A percentile compares a stretch with the other conserved stretches of the same genome.
Conservation (phyloP, 1,284 basidiomycete genomes). For the Tylopilus sp. region DNA sequence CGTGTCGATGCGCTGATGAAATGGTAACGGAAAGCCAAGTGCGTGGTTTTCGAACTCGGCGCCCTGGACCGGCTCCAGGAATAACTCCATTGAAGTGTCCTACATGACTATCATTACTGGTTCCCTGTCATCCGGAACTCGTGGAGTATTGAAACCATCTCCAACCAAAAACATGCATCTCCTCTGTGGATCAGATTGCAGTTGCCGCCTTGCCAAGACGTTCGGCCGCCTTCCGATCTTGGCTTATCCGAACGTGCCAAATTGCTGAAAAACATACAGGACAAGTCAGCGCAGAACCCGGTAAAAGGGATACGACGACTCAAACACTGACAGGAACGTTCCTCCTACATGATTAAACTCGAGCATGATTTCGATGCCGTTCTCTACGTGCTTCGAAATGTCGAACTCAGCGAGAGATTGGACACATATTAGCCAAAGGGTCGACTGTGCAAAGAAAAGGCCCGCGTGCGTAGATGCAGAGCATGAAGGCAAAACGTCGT, state of each 20-base stretch:
- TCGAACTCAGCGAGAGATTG: conserved; percentile 21
- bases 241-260: conserved; percentile 50
- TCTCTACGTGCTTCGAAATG: conserved; percentile 20
- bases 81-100: too few relatives aligned
- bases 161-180: too few relatives aligned
- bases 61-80: too few relatives aligned
- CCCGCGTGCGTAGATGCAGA: conserved; percentile 11
- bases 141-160: too few relatives aligned
- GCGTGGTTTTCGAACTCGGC: too few relatives aligned
- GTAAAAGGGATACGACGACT: neutral
- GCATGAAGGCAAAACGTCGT: neutral
- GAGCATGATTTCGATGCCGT: conserved; percentile 21
- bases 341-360: conserved; percentile 13
- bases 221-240: conserved; percentile 45
- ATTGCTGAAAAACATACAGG: conserved; percentile 36
- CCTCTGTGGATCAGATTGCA: neutral
- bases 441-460: conserved; percentile 11
- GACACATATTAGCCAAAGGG: conserved; percentile 18
- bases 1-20: neutral
- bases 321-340: conserved; percentile 10
- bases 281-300: neutral
- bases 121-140: too few relatives aligned
- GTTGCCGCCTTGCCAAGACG: conserved; percentile 41
- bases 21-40: too few relatives aligned
- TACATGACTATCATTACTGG: too few relatives aligned